Percentiles rank a stretch among this genome's conserved stretches.
Evolutionary conservation across 2,329 filamentous ascomycete genomes (phyloP).

Genomic region (Cladosporium sp.): DNA sequence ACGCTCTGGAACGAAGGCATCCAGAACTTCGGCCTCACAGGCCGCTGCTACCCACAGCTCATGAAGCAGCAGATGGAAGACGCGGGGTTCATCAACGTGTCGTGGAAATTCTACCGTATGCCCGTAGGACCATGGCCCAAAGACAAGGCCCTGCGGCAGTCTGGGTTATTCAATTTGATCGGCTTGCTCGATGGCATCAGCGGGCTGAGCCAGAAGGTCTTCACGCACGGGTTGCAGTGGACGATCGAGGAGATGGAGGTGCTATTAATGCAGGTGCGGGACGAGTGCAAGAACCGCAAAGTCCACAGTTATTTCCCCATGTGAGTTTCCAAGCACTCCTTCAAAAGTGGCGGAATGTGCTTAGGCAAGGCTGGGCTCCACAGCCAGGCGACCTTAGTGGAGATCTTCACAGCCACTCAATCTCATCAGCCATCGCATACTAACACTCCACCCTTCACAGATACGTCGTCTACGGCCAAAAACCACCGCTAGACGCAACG

Average conservation of each 20-base stretch:
- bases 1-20: slow-evolving; percentile 31
- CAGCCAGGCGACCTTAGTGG: too few species aligned
- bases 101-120: slow-evolving; percentile 34
- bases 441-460: slow-evolving; percentile 22
- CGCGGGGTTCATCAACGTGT: slow-evolving; percentile 39
- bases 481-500: slow-evolving; percentile 23
- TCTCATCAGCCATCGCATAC: background rate
- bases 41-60: slow-evolving; percentile 30
- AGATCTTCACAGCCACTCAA: background rate
- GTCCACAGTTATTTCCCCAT: slow-evolving; percentile 35
- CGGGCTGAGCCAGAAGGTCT: slow-evolving; percentile 32
- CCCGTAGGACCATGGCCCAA: slow-evolving; percentile 35
- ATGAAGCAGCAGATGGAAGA: slow-evolving; percentile 41
- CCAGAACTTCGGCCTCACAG: slow-evolving; percentile 29
- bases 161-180: slow-evolving; percentile 31
- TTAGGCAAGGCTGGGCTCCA: background rate
- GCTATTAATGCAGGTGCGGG: slow-evolving; percentile 32
- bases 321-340: too few species aligned
- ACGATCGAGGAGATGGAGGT: slow-evolving; percentile 34
- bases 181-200: slow-evolving; percentile 33
- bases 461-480: slow-evolving; percentile 35
- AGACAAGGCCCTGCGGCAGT: slow-evolving; percentile 31
- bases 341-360: too few species aligned
- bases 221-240: slow-evolving; percentile 35
- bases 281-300: slow-evolving; percentile 31